A percentile compares a stretch with the other conserved stretches of the same genome.
Conservation (phyloP, 108 stramenopile species). For the Skeletonema grethae region DNA sequence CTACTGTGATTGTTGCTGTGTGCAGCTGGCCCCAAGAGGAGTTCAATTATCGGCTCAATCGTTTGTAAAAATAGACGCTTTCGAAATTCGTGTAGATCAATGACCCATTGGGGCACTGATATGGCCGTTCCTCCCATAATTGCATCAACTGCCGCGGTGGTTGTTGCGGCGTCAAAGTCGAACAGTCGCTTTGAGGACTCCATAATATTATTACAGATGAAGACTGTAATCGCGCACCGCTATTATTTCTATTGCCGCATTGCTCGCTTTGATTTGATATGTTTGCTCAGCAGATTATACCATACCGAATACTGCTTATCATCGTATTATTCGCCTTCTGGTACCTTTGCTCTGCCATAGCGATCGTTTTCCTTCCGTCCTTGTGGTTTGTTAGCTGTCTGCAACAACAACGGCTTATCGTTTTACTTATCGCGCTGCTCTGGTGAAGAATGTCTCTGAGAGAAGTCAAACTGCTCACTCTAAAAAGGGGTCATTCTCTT, state of each 20-base stretch:
- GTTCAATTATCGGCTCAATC: slow-evolving; percentile 79
- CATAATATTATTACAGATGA: no score
- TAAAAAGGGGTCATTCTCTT: no score
- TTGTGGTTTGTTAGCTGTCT: no score
- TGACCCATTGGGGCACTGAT: slow-evolving; percentile 72
- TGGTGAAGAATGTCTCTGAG: no score
- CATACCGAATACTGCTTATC: no score
- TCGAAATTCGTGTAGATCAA: slow-evolving; percentile 65
- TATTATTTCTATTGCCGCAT: not conserved
- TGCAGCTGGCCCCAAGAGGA: slow-evolving; percentile 61
- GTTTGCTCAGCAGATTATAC: no score
- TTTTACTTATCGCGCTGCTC: no score
- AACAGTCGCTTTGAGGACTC: not conserved
- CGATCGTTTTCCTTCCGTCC: no score
- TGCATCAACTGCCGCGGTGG: not conserved
- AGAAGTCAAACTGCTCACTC: no score
- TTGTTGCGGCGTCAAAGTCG: not conserved
- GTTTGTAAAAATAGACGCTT: slow-evolving; percentile 62
- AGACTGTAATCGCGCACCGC: not conserved
- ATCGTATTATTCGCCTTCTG: no score
- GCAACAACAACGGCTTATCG: no score
- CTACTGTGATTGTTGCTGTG: not conserved
- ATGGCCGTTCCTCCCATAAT: not conserved
- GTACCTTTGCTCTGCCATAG: no score
- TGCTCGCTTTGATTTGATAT: not conserved